Percentiles rank a stretch among this genome's conserved stretches.
Evolutionary conservation across 805 yeast genomes (phyloP).

Genomic region (Ogataea polymorpha): DNA sequence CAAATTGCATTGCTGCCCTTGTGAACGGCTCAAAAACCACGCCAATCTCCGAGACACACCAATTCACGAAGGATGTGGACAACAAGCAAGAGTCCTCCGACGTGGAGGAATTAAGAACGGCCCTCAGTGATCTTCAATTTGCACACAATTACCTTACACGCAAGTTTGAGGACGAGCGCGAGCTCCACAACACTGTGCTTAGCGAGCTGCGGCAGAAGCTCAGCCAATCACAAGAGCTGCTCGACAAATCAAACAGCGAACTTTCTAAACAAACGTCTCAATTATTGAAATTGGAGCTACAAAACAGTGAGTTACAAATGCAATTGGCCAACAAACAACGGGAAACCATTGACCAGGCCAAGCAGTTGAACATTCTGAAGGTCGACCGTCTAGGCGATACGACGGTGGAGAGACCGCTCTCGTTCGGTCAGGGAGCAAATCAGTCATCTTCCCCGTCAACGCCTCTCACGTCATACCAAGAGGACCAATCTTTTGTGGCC

Average conservation of each 20-base stretch:
- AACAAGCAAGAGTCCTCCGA: slow-evolving; percentile 2
- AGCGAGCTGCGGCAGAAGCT: slow-evolving; percentile 53
- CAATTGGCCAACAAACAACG: slow-evolving; percentile 34
- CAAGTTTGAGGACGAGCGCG: slow-evolving; percentile 65
- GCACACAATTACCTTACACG: slow-evolving; percentile 67
- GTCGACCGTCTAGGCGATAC: slow-evolving; percentile 43
- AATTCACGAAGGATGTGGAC: slow-evolving; percentile 1
- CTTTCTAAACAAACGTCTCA: slow-evolving; percentile 37
- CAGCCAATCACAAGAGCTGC: slow-evolving; percentile 48
- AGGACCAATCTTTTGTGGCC: slow-evolving; percentile 6
- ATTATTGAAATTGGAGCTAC: slow-evolving; percentile 35
- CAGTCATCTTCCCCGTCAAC: slow-evolving; percentile 16
- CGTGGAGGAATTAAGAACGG: slow-evolving; percentile 37
- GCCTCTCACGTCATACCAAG: slow-evolving; percentile 13
- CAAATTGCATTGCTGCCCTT: slow-evolving; percentile 25
- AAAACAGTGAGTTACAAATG: slow-evolving; percentile 32
- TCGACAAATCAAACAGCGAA: slow-evolving; percentile 38
- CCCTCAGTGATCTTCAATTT: slow-evolving; percentile 64
- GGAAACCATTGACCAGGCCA: slow-evolving; percentile 42
- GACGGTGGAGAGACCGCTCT: slow-evolving; percentile 8
- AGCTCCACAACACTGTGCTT: slow-evolving; percentile 49
- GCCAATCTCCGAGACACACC: slow-evolving; percentile 3
- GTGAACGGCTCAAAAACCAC: slow-evolving; percentile 13
- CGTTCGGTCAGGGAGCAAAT: slow-evolving; percentile 12
- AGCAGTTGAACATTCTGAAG: slow-evolving; percentile 42